phyloP scores from a whole-genome alignment of 805 yeast genomes.

The Candida taoyuanica region DNA sequence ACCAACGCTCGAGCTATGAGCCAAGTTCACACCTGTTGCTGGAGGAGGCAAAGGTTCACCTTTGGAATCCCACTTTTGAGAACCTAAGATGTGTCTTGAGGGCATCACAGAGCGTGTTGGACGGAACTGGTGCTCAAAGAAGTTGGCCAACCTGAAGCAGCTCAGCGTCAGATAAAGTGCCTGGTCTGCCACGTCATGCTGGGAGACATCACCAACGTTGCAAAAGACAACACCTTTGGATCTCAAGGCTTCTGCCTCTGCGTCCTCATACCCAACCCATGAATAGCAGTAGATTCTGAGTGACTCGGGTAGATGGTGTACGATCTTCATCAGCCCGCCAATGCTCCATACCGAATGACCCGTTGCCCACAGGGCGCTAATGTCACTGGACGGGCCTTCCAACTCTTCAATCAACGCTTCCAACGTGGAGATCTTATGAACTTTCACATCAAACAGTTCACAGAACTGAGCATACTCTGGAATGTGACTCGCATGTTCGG shows the following conservation, averaged over 20 bases:
- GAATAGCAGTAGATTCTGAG: slow-evolving; percentile 49
- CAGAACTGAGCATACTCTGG: slow-evolving; percentile 43
- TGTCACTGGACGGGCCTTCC: slow-evolving; percentile 32
- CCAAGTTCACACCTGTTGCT: slow-evolving; percentile 28
- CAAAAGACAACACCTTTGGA: slow-evolving; percentile 51
- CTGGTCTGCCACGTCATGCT: slow-evolving; percentile 65
- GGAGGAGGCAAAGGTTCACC: slow-evolving; percentile 32
- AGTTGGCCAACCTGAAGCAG: slow-evolving; percentile 51
- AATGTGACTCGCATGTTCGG: slow-evolving; percentile 43
- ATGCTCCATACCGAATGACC: slow-evolving; percentile 43
- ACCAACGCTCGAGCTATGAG: slow-evolving; percentile 39
- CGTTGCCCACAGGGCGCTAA: slow-evolving; percentile 52
- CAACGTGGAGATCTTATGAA: slow-evolving; percentile 35
- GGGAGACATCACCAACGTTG: slow-evolving; percentile 48
- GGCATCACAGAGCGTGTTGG: slow-evolving; percentile 37
- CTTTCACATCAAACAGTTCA: slow-evolving; percentile 34
- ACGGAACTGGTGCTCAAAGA: slow-evolving; percentile 42
- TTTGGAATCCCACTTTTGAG: slow-evolving; percentile 27
- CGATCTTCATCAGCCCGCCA: slow-evolving; percentile 39
- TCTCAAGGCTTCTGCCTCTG: slow-evolving; percentile 41
- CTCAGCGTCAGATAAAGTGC: slow-evolving; percentile 56
- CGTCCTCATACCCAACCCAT: slow-evolving; percentile 57
- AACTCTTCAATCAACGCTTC: slow-evolving; percentile 41
- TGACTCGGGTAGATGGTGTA: slow-evolving; percentile 41
- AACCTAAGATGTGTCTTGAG: slow-evolving; percentile 39